A percentile compares a stretch with the other conserved stretches of the same genome.
Conservation (phyloP, 352 stramenopile species). For the Globisporangium yorkense region DNA sequence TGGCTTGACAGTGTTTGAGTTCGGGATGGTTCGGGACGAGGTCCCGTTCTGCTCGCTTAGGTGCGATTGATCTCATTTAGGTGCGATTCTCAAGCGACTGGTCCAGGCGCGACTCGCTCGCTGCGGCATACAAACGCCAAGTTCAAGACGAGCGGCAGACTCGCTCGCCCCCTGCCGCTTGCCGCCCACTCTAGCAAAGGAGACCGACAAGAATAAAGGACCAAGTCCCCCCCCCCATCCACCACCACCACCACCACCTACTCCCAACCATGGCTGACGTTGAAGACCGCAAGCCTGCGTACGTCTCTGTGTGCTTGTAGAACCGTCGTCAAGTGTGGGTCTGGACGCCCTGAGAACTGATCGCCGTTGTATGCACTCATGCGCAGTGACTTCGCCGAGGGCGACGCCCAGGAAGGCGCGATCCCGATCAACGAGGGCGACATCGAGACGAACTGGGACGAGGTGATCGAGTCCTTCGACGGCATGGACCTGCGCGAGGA, state of each 20-base stretch:
- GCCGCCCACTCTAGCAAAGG: constrained; percentile 14
- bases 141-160: constrained; percentile 16
- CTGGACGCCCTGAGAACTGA: background rate
- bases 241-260: constrained; percentile 17
- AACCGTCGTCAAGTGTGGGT: background rate
- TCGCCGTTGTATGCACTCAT: background rate
- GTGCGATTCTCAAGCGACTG: background rate
- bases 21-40: constrained; percentile 1
- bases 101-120: constrained; percentile 47
- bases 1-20: background rate
- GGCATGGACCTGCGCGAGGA: constrained; percentile 98
- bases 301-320: background rate
- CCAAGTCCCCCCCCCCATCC: background rate
- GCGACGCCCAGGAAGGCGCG: constrained; percentile 55
- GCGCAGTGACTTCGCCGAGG: constrained; percentile 44
- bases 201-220: constrained; percentile 16
- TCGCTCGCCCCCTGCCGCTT: constrained; percentile 9
- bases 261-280: constrained; percentile 52
- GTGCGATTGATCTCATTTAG: constrained; percentile 1
- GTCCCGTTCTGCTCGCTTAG: background rate
- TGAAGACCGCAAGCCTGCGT: constrained; percentile 60
- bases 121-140: constrained; percentile 63
- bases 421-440: constrained; percentile 88
- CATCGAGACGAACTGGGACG: constrained; percentile 98
- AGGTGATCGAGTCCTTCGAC: constrained; percentile 98